These are phyloP conservation scores for Maudiozyma humilis DNA, from an alignment of 1,139 yeast species.

Conservation along the genomic window DNA sequence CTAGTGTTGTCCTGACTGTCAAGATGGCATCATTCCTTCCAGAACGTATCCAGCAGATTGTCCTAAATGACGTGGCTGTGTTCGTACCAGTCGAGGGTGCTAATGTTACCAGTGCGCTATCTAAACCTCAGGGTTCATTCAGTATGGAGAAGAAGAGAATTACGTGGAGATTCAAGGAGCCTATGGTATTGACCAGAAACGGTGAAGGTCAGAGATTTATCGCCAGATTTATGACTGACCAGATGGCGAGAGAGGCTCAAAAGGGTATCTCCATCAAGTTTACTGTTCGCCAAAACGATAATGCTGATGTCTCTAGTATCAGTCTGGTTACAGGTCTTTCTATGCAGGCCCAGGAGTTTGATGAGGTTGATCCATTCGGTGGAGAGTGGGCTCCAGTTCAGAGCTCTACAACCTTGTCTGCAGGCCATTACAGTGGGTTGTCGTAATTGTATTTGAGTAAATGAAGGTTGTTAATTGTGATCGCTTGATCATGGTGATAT, in stretches of 20 bases:
- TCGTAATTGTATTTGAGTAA: constrained; percentile 14
- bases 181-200: constrained; percentile 33
- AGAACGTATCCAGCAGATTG: constrained; percentile 37
- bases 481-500: too few relatives aligned
- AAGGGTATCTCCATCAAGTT: constrained; percentile 67
- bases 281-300: constrained; percentile 32
- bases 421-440: constrained; percentile 33
- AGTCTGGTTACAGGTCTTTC: constrained; percentile 29
- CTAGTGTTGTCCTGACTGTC: constrained; percentile 72
- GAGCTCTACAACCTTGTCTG: constrained; percentile 30
- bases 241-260: constrained; percentile 54
- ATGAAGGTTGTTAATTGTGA: too few relatives aligned
- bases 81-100: constrained; percentile 54
- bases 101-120: constrained; percentile 58
- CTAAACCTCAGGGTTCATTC: constrained; percentile 86
- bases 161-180: constrained; percentile 64
- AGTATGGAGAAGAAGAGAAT: constrained; percentile 76
- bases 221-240: constrained; percentile 63
- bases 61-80: constrained; percentile 55
- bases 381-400: constrained; percentile 31
- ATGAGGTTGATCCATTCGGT: constrained; percentile 34
- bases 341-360: constrained; percentile 29
- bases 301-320: constrained; percentile 12
- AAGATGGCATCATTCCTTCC: constrained; percentile 37
- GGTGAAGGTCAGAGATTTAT: constrained; percentile 50